Evolutionary conservation across 352 stramenopile genomes (phyloP).

Genomic region (Hyaloperonospora brassicae): DNA sequence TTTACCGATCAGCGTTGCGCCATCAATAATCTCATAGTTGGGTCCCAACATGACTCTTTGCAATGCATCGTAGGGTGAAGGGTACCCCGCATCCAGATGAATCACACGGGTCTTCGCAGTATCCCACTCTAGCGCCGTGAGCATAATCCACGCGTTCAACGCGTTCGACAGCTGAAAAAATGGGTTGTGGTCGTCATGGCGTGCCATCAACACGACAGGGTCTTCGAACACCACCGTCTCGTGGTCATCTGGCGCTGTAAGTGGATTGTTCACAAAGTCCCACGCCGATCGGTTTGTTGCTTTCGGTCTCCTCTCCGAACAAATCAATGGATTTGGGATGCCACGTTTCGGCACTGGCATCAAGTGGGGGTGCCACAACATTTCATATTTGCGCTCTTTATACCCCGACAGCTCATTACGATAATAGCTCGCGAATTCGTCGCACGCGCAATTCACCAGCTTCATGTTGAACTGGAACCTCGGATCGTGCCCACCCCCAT

Average conservation of each 20-base stretch:
- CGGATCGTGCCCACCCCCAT: constrained; percentile 28
- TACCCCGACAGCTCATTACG: constrained; percentile 6
- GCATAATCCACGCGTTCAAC: constrained; percentile 37
- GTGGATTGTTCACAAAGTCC: constrained; percentile 31
- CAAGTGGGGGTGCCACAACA: constrained; percentile 19
- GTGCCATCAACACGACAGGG: constrained; percentile 30
- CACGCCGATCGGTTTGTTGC: constrained; percentile 13
- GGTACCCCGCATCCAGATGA: constrained; percentile 36
- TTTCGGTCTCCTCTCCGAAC: neutral
- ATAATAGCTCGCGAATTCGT: constrained; percentile 25
- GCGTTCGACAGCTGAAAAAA: constrained; percentile 47
- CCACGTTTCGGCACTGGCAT: constrained; percentile 2
- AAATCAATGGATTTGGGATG: constrained; percentile 15
- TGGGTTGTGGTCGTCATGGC: constrained; percentile 45
- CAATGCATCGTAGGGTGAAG: constrained; percentile 35
- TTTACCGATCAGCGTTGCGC: constrained; percentile 22
- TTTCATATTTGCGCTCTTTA: constrained; percentile 23
- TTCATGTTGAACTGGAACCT: constrained; percentile 22
- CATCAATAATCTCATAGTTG: constrained; percentile 22
- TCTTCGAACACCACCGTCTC: constrained; percentile 24
- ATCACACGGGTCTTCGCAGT: constrained; percentile 30
- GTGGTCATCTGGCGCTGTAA: constrained; percentile 9
- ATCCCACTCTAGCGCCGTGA: constrained; percentile 30
- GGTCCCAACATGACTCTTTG: constrained; percentile 34
- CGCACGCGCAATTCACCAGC: constrained; percentile 27